Percentiles rank a stretch among this genome's conserved stretches.
Evolutionary conservation across 106 monocot genomes (phyloP).

Genomic region (Allium cepa): DNA sequence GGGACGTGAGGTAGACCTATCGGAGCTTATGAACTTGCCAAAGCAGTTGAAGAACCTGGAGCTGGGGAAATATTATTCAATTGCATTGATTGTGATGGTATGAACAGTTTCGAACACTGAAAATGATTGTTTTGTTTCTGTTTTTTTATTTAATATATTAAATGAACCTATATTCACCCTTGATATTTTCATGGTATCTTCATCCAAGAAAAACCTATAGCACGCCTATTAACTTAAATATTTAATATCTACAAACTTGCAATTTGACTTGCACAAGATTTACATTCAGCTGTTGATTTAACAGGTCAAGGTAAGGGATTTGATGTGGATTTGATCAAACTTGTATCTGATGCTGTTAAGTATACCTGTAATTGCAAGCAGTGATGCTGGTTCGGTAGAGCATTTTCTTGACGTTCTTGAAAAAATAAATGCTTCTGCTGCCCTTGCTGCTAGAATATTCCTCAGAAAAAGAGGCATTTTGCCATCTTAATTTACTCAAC

Average conservation of each 20-base stretch:
- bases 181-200: too few relatives aligned
- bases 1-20: slow-evolving; percentile 87
- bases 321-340: slow-evolving; percentile 73
- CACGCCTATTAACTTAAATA: too few relatives aligned
- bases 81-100: slow-evolving; percentile 95
- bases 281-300: slow-evolving; percentile 3
- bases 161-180: too few relatives aligned
- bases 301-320: slow-evolving; percentile 86
- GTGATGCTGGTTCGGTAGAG: slow-evolving; percentile 32
- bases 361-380: slow-evolving; percentile 93
- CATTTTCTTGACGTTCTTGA: slow-evolving; percentile 90
- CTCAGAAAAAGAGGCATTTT: too few relatives aligned
- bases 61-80: slow-evolving; percentile 95
- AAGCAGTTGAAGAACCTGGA: slow-evolving; percentile 90
- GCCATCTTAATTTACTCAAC: too few relatives aligned
- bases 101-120: neutral
- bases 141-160: too few relatives aligned
- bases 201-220: too few relatives aligned
- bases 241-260: neutral
- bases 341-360: slow-evolving; percentile 88
- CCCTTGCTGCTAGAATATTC: too few relatives aligned
- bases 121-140: neutral
- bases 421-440: slow-evolving; percentile 52
- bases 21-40: slow-evolving; percentile 96
- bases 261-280: neutral